Base-by-base conservation (phyloP, 352 stramenopile species). In the Phytophthora cryptogea region DNA sequence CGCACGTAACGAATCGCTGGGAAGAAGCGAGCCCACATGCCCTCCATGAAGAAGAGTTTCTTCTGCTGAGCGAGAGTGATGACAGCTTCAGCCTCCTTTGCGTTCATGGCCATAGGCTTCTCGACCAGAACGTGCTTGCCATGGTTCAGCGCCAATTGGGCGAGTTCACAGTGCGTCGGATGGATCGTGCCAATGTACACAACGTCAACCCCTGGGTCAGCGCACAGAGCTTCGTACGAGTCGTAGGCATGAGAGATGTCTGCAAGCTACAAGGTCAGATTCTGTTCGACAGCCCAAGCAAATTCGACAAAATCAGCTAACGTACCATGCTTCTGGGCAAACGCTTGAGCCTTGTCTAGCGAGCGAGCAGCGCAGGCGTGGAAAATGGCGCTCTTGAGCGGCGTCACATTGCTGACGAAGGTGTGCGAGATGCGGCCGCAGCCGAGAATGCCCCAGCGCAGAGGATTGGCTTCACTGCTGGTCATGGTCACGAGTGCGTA, bases 141-240 rank as follows among this genome's bases (percentile, higher is more conserved):
- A 42, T 80, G 66, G 13, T 74, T 69, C 5, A 97, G 57, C 8
- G 81, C 89, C 56, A 88, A 63, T 36, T 81, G 48, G 10, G 79
- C 78, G 46, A 90, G 81, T 14, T 74, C 50, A 37, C 72, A 79
- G 60, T 96, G 88, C 49, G 81, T 78, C 14, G 70, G 70, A 68
- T 97, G 88, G 20, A 97, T 54, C 44, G 90, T 96, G 33, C 76
- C 89, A 26, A 97, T 74, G 58, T 97, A 97, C n/a, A 96, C 81
- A 31, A 97, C 81, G 43, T 97, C 86, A 17, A 97, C 80, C 5
- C 83, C 63, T 5, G 75, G 52, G 69, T 97, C 87, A 7, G 61
- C 41, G 20, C 74, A 73, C 9, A 97, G 59, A 50, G 78, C 83
- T n/a, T 90, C 77, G 60, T 97, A 97, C 42, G 68, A 84, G 14